Percentiles rank a stretch among this genome's conserved stretches.
Conservation (phyloP, 352 stramenopile species). For the Pythium oligandrum region DNA sequence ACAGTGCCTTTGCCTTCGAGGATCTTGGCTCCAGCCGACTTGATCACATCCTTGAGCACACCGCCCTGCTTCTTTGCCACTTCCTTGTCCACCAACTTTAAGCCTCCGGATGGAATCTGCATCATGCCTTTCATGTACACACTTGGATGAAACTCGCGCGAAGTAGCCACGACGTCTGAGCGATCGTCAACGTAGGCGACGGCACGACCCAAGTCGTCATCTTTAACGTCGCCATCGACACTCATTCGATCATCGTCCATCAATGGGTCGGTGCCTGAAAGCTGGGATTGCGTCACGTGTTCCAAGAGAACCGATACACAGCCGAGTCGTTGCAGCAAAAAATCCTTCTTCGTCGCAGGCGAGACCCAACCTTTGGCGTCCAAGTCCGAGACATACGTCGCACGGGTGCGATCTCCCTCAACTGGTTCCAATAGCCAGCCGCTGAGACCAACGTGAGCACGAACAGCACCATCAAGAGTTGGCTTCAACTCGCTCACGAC, state of each 20-base stretch:
- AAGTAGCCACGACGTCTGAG: constrained; percentile 9
- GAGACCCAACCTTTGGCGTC: constrained; percentile 54
- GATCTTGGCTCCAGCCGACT: constrained; percentile 36
- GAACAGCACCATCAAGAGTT: constrained; percentile 29
- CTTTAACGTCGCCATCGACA: constrained; percentile 37
- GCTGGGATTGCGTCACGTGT: constrained; percentile 56
- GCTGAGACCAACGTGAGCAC: constrained; percentile 55
- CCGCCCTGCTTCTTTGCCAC: constrained; percentile 81
- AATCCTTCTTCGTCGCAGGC: constrained; percentile 32
- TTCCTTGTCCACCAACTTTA: constrained; percentile 85
- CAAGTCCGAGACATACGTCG: constrained; percentile 73
- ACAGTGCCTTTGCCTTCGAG: constrained; percentile 40
- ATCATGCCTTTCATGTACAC: constrained; percentile 81
- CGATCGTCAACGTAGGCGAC: constrained; percentile 24
- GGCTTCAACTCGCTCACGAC: constrained; percentile 74
- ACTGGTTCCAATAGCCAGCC: constrained; percentile 76
- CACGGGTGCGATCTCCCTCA: constrained; percentile 47
- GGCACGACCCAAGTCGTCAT: constrained; percentile 26
- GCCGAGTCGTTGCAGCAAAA: constrained; percentile 55
- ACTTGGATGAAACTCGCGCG: constrained; percentile 60
- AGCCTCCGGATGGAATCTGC: constrained; percentile 56
- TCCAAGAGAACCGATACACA: constrained; percentile 58
- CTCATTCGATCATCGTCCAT: constrained; percentile 28
- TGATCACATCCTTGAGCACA: constrained; percentile 84
- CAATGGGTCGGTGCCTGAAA: constrained; percentile 33